Conservation (phyloP, 2,329 filamentous ascomycete species). For the Macrophomina phaseolina region DNA sequence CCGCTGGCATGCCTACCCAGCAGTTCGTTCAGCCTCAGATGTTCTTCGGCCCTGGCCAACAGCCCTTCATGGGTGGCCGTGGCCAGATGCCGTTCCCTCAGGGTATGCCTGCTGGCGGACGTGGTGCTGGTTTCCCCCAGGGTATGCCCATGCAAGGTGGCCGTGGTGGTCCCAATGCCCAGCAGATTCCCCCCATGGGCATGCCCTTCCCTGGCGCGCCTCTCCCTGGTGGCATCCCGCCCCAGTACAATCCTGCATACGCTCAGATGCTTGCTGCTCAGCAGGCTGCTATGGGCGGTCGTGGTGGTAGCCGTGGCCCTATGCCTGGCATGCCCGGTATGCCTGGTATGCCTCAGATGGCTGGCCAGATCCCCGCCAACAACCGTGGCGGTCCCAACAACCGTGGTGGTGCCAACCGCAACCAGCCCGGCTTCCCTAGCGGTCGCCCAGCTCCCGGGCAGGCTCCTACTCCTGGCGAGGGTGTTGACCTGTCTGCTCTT, state of each 20-base stretch:
- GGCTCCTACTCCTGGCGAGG: constrained; percentile 36
- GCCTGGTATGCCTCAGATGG: constrained; percentile 67
- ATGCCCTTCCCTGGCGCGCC: constrained; percentile 70
- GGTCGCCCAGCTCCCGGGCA: constrained; percentile 30
- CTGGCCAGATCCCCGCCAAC: constrained; percentile 48
- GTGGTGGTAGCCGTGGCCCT: constrained; percentile 66
- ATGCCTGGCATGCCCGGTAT: constrained; percentile 69
- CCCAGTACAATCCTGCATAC: constrained; percentile 77
- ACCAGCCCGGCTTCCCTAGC: constrained; percentile 43
- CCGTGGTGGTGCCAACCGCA: constrained; percentile 40
- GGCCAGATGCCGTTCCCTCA: constrained; percentile 67
- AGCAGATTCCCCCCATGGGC: constrained; percentile 89
- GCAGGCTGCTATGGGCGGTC: constrained; percentile 56
- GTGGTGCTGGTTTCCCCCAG: constrained; percentile 83
- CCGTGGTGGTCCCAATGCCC: constrained; percentile 76
- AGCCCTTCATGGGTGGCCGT: constrained; percentile 66
- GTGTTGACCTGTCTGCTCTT: constrained; percentile 59
- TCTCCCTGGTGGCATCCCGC: constrained; percentile 69
- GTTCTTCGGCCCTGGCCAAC: constrained; percentile 86
- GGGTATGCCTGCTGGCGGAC: constrained; percentile 72
- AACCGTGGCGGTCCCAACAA: constrained; percentile 47
- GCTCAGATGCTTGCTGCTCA: constrained; percentile 75
- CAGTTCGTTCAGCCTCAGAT: constrained; percentile 86
- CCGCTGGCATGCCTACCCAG: constrained; percentile 80
- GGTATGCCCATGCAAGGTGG: constrained; percentile 84